A percentile compares a stretch with the other conserved stretches of the same genome.
These are phyloP conservation scores for Ganoderma multipileum DNA, from an alignment of 1,284 basidiomycete genomes.

Conservation along the genomic window DNA sequence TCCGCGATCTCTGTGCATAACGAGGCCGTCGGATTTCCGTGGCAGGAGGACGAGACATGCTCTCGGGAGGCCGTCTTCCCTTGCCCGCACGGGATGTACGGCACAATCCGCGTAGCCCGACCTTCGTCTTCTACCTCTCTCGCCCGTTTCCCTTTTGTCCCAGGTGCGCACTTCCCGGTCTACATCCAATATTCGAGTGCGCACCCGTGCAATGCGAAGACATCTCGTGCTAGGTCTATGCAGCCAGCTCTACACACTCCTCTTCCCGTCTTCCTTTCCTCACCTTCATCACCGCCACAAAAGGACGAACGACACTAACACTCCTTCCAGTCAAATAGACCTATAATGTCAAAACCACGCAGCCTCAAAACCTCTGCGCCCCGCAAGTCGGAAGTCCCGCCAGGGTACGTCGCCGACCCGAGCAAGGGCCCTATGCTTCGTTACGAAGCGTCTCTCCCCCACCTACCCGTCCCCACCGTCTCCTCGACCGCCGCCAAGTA, in stretches of 20 bases:
- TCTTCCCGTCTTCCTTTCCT: background rate
- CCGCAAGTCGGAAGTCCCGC: conserved; percentile 41
- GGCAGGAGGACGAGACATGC: conserved; percentile 1
- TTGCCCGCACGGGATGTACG: conserved; percentile 2
- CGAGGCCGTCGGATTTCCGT: conserved; percentile 18
- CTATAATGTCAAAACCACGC: conserved; percentile 43
- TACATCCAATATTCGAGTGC: background rate
- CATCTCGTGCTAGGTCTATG: background rate
- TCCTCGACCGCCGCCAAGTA: conserved; percentile 86
- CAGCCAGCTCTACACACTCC: background rate
- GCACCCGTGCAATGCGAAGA: background rate
- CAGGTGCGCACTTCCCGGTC: background rate
- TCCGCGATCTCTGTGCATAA: background rate
- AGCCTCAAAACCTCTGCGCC: conserved; percentile 43
- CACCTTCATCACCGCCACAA: background rate
- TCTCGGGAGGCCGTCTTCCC: conserved; percentile 9
- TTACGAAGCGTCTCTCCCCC: conserved; percentile 82
- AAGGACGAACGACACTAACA: background rate
- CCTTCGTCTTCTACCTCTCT: too few species aligned
- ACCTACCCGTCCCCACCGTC: conserved; percentile 85
- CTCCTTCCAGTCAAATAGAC: conserved; percentile 29
- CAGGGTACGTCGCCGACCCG: conserved; percentile 53
- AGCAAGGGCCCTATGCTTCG: conserved; percentile 77
- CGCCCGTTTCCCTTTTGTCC: background rate
- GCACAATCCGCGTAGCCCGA: background rate